These are phyloP conservation scores for Akanthomyces dipterigenus DNA, from an alignment of 2,329 filamentous ascomycete genomes.

Conservation along the genomic window DNA sequence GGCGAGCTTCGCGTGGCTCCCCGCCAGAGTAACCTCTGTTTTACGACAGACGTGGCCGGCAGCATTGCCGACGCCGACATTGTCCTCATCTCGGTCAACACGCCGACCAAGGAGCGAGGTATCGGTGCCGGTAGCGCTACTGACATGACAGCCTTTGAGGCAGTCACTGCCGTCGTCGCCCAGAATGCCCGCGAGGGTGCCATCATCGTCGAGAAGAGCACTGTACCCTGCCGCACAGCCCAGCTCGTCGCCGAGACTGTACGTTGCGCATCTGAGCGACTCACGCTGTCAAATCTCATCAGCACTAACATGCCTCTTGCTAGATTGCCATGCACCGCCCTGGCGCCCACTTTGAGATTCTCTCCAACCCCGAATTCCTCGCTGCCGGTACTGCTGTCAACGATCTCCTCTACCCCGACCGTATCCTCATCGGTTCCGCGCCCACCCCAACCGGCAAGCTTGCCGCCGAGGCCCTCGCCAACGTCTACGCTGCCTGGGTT, in stretches of 20 bases:
- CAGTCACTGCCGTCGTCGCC: conserved; percentile 61
- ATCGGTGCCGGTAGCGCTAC: conserved; percentile 64
- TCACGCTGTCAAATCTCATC: neutral
- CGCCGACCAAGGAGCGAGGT: conserved; percentile 67
- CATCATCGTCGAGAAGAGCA: conserved; percentile 77
- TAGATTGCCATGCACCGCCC: conserved; percentile 54
- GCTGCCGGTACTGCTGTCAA: conserved; percentile 70
- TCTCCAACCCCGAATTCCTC: conserved; percentile 77
- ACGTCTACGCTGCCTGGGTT: conserved; percentile 67
- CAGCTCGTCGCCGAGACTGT: conserved; percentile 63
- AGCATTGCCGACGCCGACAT: conserved; percentile 63
- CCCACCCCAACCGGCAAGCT: conserved; percentile 51
- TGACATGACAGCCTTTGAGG: conserved; percentile 66
- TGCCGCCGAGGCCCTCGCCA: conserved; percentile 57
- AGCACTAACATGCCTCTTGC: neutral
- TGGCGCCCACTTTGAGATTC: conserved; percentile 62
- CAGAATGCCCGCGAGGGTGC: conserved; percentile 57
- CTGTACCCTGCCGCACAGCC: conserved; percentile 69
- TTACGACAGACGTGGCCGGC: conserved; percentile 59
- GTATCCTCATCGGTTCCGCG: conserved; percentile 67
- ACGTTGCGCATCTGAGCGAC: conserved; percentile 20
- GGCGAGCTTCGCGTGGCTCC: conserved; percentile 30
- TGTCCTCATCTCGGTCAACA: conserved; percentile 72
- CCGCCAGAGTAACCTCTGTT: conserved; percentile 61
- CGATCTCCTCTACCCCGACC: conserved; percentile 64